A percentile compares a stretch with the other conserved stretches of the same genome.
Evolutionary conservation across 1,284 basidiomycete species (phyloP).

Genomic region (Cryptococcus sp.): DNA sequence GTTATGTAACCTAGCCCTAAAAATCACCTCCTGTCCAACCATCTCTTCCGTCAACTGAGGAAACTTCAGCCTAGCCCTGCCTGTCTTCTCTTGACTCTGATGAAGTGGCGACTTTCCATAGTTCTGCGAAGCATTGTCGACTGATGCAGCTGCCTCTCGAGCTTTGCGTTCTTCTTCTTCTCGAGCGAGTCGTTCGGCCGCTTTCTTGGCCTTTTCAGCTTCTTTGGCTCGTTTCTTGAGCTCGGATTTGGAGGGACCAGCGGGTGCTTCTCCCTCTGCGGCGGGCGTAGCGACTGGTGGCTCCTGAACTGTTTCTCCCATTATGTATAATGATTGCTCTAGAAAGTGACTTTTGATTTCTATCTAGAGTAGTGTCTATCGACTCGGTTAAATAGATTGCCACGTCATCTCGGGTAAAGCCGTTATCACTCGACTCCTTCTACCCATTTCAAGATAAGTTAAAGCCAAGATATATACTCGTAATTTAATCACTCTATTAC

Average conservation of each 20-base stretch:
- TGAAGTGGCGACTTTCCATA: conserved; percentile 90
- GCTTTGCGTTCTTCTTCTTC: conserved; percentile 71
- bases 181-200: conserved; percentile 74
- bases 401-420: conserved; percentile 1
- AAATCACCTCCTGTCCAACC: conserved; percentile 72
- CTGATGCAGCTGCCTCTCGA: conserved; percentile 66
- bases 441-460: neutral
- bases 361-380: no score
- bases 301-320: conserved; percentile 20
- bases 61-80: conserved; percentile 53
- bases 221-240: conserved; percentile 90
- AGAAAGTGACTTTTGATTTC: neutral
- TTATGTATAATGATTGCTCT: conserved; percentile 2
- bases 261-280: conserved; percentile 6
- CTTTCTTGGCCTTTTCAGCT: conserved; percentile 88
- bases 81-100: conserved; percentile 69
- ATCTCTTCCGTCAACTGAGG: conserved; percentile 61
- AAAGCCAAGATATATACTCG: neutral
- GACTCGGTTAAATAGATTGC: neutral
- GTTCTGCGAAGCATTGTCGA: conserved; percentile 78
- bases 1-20: conserved; percentile 89
- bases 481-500: neutral
- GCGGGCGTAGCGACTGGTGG: conserved; percentile 7
- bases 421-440: neutral
- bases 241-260: conserved; percentile 74